Base-by-base conservation (phyloP, 352 stramenopile genomes). In the Globisporangium heterothallicum region DNA sequence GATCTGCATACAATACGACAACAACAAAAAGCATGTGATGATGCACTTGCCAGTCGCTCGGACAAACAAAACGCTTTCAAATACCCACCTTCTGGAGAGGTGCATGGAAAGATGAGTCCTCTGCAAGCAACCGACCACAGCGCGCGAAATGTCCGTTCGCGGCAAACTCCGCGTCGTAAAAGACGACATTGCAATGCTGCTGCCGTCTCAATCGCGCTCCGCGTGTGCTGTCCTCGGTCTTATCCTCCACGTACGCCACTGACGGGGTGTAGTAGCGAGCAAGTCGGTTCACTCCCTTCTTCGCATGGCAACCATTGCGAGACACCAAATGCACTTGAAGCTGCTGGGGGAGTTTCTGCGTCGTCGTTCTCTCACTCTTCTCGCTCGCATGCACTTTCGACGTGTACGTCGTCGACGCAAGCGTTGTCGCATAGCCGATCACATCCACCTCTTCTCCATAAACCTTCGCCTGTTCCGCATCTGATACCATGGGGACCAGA, bases 161-260 rank as follows among this genome's bases (percentile, higher is more conserved):
- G 10, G 41, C 56, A 27, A 69, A 35, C 21, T 22, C 29, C 3
- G 58, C 51, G 34, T 66, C 61, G 49, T 69, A 69, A n/a, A 66
- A 45, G 38, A 69, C 45, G 16, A 65, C 25, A 26, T 61, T 45
- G 40, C 61, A 69, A 38, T 54, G 44, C 16, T 12, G 52, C 10
- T 36, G 30, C 6, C 30, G 12, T 13, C 16, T 13, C 6, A 36
- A 8, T 36, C 30, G 30, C 9, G 12, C 30, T 16, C 30, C 6
- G 16, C 3, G 9, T 13, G 12, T 41, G 25, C 18, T 42, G 16
- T 52, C n/a, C 16, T 43, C 24, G 16, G 4, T 43, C n/a, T 18
- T 45, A 10, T 14, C 9, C n/a, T 53, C 21, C 9, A 44, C 14
- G 21, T 16, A 43, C 47, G 42, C 21, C 24, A 53, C 32, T 25